Conservation (phyloP, 345 rosid species). For the Rhizophora mangle region DNA sequence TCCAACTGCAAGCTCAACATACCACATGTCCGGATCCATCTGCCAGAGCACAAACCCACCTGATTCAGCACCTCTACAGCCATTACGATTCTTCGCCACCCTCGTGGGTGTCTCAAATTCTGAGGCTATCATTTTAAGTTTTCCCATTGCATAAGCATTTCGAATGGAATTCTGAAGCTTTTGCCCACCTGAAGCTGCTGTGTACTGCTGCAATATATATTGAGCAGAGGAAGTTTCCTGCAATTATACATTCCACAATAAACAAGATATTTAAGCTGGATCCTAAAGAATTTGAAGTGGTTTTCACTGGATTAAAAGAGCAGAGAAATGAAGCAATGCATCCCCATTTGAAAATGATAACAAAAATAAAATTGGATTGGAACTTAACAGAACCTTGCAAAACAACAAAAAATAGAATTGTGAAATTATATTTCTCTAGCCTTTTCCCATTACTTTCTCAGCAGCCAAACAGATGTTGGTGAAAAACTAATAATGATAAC, state of each 20-base stretch:
- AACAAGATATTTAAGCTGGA: background rate
- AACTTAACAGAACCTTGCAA: too few relatives aligned
- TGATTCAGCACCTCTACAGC: constrained; percentile 52
- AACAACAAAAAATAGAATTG: too few relatives aligned
- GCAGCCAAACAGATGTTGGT: constrained; percentile 21
- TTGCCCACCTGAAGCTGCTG: constrained; percentile 88
- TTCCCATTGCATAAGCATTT: constrained; percentile 90
- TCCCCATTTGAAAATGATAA: too few relatives aligned
- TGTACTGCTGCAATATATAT: constrained; percentile 85
- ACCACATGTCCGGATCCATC: constrained; percentile 97
- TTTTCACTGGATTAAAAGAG: background rate
- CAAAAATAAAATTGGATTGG: too few relatives aligned
- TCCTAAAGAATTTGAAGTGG: background rate
- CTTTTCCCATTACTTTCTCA: constrained; percentile 19
- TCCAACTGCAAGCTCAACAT: constrained; percentile 82
- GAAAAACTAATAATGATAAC: background rate
- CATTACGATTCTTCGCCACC: constrained; percentile 62
- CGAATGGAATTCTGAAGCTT: constrained; percentile 69
- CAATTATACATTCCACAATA: background rate
- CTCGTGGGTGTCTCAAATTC: constrained; percentile 71
- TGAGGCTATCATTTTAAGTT: constrained; percentile 67
- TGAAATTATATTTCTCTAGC: too few relatives aligned
- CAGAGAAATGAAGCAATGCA: too few relatives aligned
- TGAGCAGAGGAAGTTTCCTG: constrained; percentile 91
- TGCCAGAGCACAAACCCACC: constrained; percentile 98